Percentiles rank a stretch among this genome's conserved stretches.
These are phyloP conservation scores for Castanopsis chinensis DNA, from an alignment of 306 rosid genomes.

Conservation along the genomic window DNA sequence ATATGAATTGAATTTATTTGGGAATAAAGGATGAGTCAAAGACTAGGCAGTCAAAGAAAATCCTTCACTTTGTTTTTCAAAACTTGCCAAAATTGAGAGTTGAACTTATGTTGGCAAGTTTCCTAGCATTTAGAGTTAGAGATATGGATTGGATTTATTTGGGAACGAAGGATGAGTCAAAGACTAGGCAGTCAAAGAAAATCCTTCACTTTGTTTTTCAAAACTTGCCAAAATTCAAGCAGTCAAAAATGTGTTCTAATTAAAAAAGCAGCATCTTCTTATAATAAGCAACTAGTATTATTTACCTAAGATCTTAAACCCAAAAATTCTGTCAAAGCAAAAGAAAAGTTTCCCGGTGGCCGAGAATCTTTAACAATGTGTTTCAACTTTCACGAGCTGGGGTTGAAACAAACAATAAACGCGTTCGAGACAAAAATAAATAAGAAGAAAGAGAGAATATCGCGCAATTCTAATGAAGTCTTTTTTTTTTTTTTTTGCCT, in stretches of 20 bases:
- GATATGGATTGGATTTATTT: too few species aligned
- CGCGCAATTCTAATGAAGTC: constrained; percentile 35
- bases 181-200: background rate
- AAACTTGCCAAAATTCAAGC: background rate
- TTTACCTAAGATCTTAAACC: too few species aligned
- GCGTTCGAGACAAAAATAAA: constrained; percentile 2
- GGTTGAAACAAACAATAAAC: background rate
- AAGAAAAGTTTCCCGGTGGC: background rate
- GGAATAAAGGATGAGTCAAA: too few species aligned
- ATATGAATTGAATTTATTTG: too few species aligned
- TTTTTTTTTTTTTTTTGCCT: constrained; percentile 1
- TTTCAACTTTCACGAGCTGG: background rate
- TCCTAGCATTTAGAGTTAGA: too few species aligned
- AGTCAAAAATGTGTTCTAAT: too few species aligned
- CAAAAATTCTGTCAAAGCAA: background rate
- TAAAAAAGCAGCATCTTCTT: too few species aligned
- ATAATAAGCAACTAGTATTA: too few species aligned
- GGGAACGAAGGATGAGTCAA: too few species aligned
- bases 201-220: background rate
- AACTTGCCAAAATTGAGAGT: background rate
- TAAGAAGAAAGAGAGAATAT: constrained; percentile 22
- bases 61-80: background rate
- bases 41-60: background rate
- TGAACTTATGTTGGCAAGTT: too few species aligned
- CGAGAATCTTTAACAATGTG: background rate